Base-by-base conservation (phyloP, 2,329 filamentous ascomycete genomes). In the Calonectria leucothoes region DNA sequence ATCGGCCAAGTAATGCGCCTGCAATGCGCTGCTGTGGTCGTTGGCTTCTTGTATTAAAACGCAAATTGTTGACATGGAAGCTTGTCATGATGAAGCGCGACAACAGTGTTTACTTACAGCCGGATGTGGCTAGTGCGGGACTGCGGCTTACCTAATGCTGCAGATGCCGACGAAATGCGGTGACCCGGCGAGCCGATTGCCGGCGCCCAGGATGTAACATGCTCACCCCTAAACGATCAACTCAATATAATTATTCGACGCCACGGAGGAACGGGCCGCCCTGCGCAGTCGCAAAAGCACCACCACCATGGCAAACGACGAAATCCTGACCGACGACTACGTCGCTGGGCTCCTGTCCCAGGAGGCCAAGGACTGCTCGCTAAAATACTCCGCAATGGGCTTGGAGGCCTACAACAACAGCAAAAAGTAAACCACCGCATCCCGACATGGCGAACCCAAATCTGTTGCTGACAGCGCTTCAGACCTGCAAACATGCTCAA, bases 261-360 rank as follows among this genome's bases (percentile, higher is more conserved):
- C 66, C 37, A 59, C 49, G 37, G 39, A 42, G 59, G 27, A 27
- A 39, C 52, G 14, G 49, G 37, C 49, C 7, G 23, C 48, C 49
- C 45, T 42, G 25, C 49, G 49, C 27, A 57, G 25, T 48, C 31
- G 45, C 51, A 25, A 70, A 42, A 33, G 4, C 64, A 20, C 35
- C 33, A 45, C 63, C 66, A 64, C 25, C 23, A 88, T 87, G 86
- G 69, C 84, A 14, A 86, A 86, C 67, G 85, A 90, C 76, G 86
- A 88, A n/a, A 81, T 90, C 29, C 83, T 93, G 59, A 92, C 92
- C 25, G 94, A 97, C 82, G 93, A 95, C 66, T 95, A 95, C 80
- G 92, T 98, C 75, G 95, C 95, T 20, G 89, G 90, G 61, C 87
- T 98, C n/a, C 88, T 98, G 42, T 91, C 92, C 65, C 91, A 94